These are phyloP conservation scores for Camellia oleifera DNA, from an alignment of 179 eudicot genomes.

Conservation along the genomic window DNA sequence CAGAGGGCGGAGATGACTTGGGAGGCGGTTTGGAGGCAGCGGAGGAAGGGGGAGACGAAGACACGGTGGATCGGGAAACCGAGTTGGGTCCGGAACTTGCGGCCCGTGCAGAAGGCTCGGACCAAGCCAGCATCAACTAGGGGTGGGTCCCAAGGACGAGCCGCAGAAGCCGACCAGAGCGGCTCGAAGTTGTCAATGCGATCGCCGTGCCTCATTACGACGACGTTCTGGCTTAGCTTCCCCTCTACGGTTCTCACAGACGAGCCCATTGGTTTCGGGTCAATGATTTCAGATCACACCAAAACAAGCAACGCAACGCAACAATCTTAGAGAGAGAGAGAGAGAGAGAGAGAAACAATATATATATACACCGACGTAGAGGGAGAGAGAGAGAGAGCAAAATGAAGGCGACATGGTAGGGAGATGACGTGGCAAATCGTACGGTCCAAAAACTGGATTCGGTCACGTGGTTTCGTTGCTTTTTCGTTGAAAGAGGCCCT, in stretches of 20 bases:
- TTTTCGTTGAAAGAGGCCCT: background rate
- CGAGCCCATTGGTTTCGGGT: background rate
- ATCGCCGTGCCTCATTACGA: conserved; percentile 93
- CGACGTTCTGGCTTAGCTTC: conserved; percentile 45
- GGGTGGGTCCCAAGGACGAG: conserved; percentile 87
- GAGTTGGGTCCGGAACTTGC: conserved; percentile 33
- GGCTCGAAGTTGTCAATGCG: conserved; percentile 80
- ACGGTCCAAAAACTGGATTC: background rate
- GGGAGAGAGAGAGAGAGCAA: background rate
- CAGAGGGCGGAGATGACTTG: conserved; percentile 61
- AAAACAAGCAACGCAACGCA: too few relatives aligned
- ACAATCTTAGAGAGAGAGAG: background rate
- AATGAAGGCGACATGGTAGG: background rate
- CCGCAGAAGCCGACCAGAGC: conserved; percentile 53
- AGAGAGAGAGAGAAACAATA: background rate
- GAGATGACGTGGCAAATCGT: background rate
- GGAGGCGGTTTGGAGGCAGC: conserved; percentile 80
- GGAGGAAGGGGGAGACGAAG: conserved; percentile 74
- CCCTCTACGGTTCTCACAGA: background rate
- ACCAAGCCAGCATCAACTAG: conserved; percentile 45
- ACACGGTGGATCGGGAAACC: conserved; percentile 69
- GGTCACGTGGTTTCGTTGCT: conserved; percentile 1
- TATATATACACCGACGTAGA: background rate
- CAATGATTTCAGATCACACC: too few relatives aligned
- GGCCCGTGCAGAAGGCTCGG: conserved; percentile 56